phyloP scores from a whole-genome alignment of 1,139 yeast genomes.

The Hemisphaericaspora lyxosophila region DNA sequence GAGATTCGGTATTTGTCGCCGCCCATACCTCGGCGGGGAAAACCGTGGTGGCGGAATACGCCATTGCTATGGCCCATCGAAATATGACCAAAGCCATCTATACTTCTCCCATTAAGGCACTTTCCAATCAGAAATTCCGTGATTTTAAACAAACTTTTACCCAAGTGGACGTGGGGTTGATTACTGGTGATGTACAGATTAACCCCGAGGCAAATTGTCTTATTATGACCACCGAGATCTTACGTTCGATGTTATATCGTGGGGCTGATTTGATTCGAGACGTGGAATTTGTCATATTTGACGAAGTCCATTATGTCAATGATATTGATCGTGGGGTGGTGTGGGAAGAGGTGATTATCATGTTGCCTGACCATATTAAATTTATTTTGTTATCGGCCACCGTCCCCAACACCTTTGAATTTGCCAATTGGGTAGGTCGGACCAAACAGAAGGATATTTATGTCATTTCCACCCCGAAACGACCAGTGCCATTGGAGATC shows the following conservation, averaged over 20 bases:
- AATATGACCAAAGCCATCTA: conserved; percentile 91
- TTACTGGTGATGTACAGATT: conserved; percentile 97
- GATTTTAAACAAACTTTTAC: conserved; percentile 82
- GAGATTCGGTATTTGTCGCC: conserved; percentile 96
- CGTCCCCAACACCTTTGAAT: conserved; percentile 95
- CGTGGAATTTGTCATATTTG: conserved; percentile 95
- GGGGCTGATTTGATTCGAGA: conserved; percentile 97
- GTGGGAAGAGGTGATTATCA: conserved; percentile 97
- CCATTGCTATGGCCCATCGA: conserved; percentile 88
- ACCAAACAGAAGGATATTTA: conserved; percentile 94
- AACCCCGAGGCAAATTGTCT: conserved; percentile 96
- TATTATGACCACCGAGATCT: conserved; percentile 96
- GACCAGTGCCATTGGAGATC: conserved; percentile 94
- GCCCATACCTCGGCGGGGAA: conserved; percentile 97
- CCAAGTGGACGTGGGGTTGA: conserved; percentile 84
- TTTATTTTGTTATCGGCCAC: conserved; percentile 90
- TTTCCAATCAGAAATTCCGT: conserved; percentile 91
- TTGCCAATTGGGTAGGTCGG: conserved; percentile 98
- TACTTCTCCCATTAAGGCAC: conserved; percentile 90
- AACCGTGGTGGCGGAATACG: conserved; percentile 91
- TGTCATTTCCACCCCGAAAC: conserved; percentile 90
- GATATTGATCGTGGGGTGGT: conserved; percentile 98
- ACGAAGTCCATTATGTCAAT: conserved; percentile 96
- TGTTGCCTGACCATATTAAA: conserved; percentile 94
- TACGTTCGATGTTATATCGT: conserved; percentile 90